These are phyloP conservation scores for Trichoderma cornu-damae DNA, from an alignment of 2,329 filamentous ascomycete species.

Conservation along the genomic window DNA sequence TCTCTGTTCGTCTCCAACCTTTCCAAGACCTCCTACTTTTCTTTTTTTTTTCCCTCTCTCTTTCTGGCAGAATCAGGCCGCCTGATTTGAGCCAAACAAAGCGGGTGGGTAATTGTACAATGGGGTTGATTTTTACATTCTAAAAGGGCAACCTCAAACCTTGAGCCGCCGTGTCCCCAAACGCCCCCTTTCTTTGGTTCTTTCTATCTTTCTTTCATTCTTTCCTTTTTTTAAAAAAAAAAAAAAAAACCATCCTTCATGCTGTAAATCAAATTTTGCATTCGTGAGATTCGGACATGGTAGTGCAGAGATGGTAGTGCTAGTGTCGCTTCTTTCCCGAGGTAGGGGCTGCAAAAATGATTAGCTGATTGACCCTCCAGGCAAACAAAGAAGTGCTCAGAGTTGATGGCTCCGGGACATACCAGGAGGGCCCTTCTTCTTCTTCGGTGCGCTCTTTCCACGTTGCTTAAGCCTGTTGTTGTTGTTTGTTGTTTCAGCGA, in stretches of 20 bases:
- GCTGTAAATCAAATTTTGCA: background rate
- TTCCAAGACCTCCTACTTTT: background rate
- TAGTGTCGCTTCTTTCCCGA: conserved; percentile 31
- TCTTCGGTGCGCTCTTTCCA: conserved; percentile 84
- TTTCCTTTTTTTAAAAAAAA: too few species aligned
- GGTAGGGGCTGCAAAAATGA: conserved; percentile 26
- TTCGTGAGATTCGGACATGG: background rate
- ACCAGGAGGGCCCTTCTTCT: conserved; percentile 61
- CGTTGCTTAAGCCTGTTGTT: conserved; percentile 61
- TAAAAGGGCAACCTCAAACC: background rate
- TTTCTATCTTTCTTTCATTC: background rate
- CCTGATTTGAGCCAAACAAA: background rate
- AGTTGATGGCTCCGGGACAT: conserved; percentile 20
- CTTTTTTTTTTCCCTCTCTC: background rate
- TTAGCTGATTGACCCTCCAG: background rate
- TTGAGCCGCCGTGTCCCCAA: background rate
- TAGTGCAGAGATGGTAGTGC: background rate
- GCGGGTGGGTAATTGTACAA: conserved; percentile 10
- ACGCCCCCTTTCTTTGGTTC: too few species aligned
- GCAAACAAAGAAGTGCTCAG: background rate
- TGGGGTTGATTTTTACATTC: background rate
- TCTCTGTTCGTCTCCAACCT: background rate
- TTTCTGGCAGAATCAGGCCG: background rate
- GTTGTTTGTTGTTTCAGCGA: conserved; percentile 32
- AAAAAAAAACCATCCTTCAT: background rate